Evolutionary conservation across 2,329 filamentous ascomycete species (phyloP), one percentile per base, ranked within the genome.

Genomic region (Tympanopsis confertula): DNA sequence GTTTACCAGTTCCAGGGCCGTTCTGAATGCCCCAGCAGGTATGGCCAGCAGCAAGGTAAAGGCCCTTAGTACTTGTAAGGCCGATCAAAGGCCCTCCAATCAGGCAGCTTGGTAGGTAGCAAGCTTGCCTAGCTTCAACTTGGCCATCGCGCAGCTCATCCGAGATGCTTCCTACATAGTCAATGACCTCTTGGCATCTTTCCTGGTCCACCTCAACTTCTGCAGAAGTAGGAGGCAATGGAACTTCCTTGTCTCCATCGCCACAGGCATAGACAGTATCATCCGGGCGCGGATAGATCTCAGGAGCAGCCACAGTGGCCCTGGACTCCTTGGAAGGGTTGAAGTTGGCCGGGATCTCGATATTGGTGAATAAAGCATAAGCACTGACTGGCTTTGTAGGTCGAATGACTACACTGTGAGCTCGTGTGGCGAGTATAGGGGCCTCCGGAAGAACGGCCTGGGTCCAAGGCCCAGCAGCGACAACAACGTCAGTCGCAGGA

Each of bases 1-100:
- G 56, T 59, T 80, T 85, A 3, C 85, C 85, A 5, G 89, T 96
- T 1, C 72, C 91, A 1, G 89, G 88, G 1, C 79, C 86, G 61
- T 98, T 96, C 62, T 96, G 89, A 17, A 98, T 94, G 0, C 91
- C 91, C 91, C 91, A 98, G 62, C 89, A 96, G 2, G 87, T 94
- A 64, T 98, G 91, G 0, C 91, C 91, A 0, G 86, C 73, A 0
- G 91, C 91, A 42, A 96, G 66, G 56, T 82, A 80, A 32, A 96
- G 51, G 0, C 88, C 87, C 5, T 76, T 72, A 0, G 81, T 74
- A 2, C 72, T 71, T 5, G 87, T 88, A 38, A 69, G 64, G 0
- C 91, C 91, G 18, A 96, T 71, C 36, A 96, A 58, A 4, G 91
- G 89, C 0, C 75, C 78, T 36, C 35, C 20, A 12, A 19, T 7